These are phyloP conservation scores for Fabrea salina DNA, from an alignment of 169 alveolate species.

Conservation along the genomic window DNA sequence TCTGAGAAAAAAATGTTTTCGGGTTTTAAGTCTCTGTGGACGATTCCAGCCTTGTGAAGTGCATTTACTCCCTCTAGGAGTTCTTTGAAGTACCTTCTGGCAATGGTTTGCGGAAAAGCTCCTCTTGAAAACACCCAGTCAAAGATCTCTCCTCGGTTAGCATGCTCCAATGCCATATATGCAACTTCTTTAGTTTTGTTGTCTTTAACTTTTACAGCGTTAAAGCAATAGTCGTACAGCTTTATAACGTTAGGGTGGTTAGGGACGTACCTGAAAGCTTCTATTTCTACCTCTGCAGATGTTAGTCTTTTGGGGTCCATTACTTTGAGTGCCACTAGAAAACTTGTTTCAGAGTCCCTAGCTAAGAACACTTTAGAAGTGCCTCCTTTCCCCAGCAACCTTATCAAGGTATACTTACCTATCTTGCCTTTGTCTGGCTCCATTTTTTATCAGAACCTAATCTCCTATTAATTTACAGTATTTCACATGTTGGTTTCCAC, in stretches of 20 bases:
- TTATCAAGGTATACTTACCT: conserved; percentile 4
- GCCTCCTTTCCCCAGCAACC: conserved; percentile 24
- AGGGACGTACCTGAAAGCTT: not conserved
- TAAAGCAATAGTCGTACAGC: not conserved
- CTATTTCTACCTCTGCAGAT: not conserved
- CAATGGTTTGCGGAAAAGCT: conserved; percentile 43
- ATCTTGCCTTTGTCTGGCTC: no score
- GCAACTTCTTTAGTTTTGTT: not conserved
- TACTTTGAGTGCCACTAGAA: not conserved
- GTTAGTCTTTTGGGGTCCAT: not conserved
- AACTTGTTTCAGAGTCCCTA: not conserved
- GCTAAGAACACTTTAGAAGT: conserved; percentile 23
- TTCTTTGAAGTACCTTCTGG: conserved; percentile 49
- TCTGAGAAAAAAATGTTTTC: conserved; percentile 57
- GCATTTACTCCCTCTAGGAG: conserved; percentile 44
- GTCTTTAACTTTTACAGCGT: not conserved
- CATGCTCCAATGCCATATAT: conserved; percentile 53
- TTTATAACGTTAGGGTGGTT: conserved; percentile 21
- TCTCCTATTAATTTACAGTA: not conserved
- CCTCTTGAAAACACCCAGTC: conserved; percentile 52
- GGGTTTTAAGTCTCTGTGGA: conserved; percentile 71
- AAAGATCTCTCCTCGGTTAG: conserved; percentile 64
- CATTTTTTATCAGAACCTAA: no score
- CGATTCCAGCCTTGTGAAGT: conserved; percentile 40
- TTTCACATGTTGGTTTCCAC: conserved; percentile 9